Base-by-base conservation (phyloP, 495 filamentous ascomycete genomes). In the Baudoinia panamericana region DNA sequence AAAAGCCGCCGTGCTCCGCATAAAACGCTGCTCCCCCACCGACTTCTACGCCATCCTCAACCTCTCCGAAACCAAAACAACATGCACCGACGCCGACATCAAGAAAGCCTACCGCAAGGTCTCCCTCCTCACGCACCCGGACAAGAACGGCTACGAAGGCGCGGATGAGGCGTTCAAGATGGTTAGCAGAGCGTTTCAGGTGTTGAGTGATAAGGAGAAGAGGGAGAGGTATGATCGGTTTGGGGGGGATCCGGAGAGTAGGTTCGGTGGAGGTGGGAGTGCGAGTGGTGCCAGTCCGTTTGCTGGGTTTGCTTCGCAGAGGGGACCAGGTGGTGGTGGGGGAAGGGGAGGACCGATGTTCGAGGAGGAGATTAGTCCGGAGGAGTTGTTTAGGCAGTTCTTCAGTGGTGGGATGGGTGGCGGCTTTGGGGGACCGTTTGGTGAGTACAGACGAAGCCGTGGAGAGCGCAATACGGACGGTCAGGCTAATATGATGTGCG, bases 91-190 rank as follows among this genome's bases (percentile, higher is more conserved):
- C 32, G 66, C 66, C 35, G 83, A 92, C 51, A 80, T 97, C 60
- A 97, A 95, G 54, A 85, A 90, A 58, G 87, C 90, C 10, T 97
- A 97, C 65, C 74, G 82, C 55, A 95, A 93, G 57, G 71, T 84
- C 48, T 84, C 81, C 43, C 61, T 97, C 44, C 69, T 80, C 47
- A 85, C 92, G 50, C 90, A 97, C 63, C 90, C 90, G 46, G 88
- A 94, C 73, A 86, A 97, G 68, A 97, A 95, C 66, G 87, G 84
- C n/a, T 86, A 93, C 61, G 82, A 88, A 21, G 78, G 87, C 24
- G 87, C 90, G 39, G 90, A 94, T 61, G 90, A 97, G 63, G 90
- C 90, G 17, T 97, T 97, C 62, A 96, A 96, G 63, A 63, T 93
- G 82, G 84, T 97, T 3, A 79, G 84, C 37, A 75, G 84, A 43